phyloP scores from a whole-genome alignment of 306 rosid genomes.

The Prunus mira region DNA sequence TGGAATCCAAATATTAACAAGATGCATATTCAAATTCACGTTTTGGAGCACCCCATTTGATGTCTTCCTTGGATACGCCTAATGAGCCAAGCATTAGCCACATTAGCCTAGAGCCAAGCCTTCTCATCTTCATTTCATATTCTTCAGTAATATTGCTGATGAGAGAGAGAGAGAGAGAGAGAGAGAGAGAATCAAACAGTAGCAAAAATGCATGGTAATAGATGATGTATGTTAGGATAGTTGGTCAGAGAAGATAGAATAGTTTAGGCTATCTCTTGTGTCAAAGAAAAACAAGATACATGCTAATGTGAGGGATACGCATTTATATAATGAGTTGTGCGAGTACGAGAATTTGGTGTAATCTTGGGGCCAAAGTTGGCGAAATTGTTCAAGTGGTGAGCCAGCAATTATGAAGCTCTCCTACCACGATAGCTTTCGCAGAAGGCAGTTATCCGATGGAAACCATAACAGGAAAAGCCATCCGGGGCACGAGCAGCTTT shows the following conservation, averaged over 20 bases:
- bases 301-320: too few species aligned
- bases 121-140: not conserved
- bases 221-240: too few species aligned
- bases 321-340: too few species aligned
- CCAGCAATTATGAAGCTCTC: not conserved
- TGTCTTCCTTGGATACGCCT: not conserved
- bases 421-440: not conserved
- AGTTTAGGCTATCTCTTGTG: too few species aligned
- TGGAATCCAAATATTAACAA: too few species aligned
- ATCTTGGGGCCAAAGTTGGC: slow-evolving; percentile 7
- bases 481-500: not conserved
- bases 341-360: not conserved
- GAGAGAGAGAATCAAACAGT: too few species aligned
- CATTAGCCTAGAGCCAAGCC: not conserved
- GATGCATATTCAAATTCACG: not conserved
- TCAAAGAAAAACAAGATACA: too few species aligned
- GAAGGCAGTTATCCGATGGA: not conserved
- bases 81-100: not conserved
- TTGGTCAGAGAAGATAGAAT: too few species aligned
- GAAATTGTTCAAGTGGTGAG: not conserved
- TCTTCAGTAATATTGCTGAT: not conserved
- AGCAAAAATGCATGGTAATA: too few species aligned
- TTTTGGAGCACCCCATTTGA: not conserved
- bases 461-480: not conserved
- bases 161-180: too few species aligned